Conservation (phyloP, 176 grass and related monocot species). For the Oryza punctata region DNA sequence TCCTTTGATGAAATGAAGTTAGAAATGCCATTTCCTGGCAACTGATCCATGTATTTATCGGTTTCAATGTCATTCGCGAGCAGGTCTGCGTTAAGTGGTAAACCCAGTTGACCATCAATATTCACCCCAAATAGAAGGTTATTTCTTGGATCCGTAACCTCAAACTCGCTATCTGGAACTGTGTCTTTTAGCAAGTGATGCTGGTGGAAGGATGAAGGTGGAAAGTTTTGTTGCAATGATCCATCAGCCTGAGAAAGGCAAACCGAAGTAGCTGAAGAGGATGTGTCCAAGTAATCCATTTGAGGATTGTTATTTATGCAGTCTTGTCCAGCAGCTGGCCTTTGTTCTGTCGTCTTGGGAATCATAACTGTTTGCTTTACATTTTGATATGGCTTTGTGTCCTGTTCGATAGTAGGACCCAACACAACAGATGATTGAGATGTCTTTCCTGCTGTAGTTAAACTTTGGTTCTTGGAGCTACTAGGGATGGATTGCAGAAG, state of each 20-base stretch:
- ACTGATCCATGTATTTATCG: constrained; percentile 62
- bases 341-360: constrained; percentile 57
- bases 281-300: constrained; percentile 71
- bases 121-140: constrained; percentile 72
- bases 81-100: constrained; percentile 57
- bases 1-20: constrained; percentile 64
- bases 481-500: constrained; percentile 49
- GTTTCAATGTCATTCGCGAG: constrained; percentile 55
- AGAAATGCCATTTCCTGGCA: constrained; percentile 54
- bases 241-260: constrained; percentile 77
- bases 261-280: constrained; percentile 77
- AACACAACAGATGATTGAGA: constrained; percentile 62
- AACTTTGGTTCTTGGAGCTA: constrained; percentile 46
- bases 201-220: constrained; percentile 64
- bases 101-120: constrained; percentile 63
- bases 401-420: constrained; percentile 38
- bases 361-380: constrained; percentile 43
- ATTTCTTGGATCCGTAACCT: constrained; percentile 66
- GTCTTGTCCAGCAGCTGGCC: constrained; percentile 45
- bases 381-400: constrained; percentile 41
- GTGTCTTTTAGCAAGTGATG: constrained; percentile 50
- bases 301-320: constrained; percentile 53
- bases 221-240: constrained; percentile 67
- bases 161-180: constrained; percentile 56
- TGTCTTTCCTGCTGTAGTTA: constrained; percentile 45